Conservation (phyloP, 306 rosid species). For the Trichosanthes cucumerina region DNA sequence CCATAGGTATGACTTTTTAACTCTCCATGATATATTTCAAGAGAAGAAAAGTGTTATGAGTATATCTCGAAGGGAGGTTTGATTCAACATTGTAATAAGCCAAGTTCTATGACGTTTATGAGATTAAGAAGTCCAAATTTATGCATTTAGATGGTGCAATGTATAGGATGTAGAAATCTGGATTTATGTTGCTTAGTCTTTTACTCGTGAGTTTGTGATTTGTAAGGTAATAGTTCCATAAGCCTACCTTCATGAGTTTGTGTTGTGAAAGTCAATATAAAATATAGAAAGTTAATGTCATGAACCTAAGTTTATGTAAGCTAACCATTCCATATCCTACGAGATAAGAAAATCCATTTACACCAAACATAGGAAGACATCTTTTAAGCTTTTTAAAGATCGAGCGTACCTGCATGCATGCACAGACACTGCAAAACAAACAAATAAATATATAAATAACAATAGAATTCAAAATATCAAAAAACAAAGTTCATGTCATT, state of each 20-base stretch:
- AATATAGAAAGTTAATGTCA: background rate
- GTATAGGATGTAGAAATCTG: background rate
- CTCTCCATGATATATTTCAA: background rate
- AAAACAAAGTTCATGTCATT: background rate
- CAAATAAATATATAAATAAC: background rate
- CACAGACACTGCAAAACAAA: constrained; percentile 51
- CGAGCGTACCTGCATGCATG: constrained; percentile 62
- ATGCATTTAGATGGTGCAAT: background rate
- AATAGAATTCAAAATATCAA: background rate
- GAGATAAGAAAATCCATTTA: background rate
- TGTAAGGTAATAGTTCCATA: background rate
- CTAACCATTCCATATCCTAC: background rate
- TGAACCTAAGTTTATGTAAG: background rate
- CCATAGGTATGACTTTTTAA: background rate
- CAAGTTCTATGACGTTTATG: background rate
- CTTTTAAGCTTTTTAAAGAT: background rate
- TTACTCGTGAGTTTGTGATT: background rate
- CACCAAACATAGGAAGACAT: background rate
- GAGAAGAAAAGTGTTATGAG: background rate
- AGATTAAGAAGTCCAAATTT: background rate
- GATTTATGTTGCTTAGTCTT: background rate
- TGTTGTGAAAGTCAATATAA: background rate
- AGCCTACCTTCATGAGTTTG: background rate
- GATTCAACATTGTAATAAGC: background rate
- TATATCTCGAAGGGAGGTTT: background rate